These are phyloP conservation scores for Erodium maritimum DNA, from an alignment of 345 rosid genomes.

Conservation along the genomic window DNA sequence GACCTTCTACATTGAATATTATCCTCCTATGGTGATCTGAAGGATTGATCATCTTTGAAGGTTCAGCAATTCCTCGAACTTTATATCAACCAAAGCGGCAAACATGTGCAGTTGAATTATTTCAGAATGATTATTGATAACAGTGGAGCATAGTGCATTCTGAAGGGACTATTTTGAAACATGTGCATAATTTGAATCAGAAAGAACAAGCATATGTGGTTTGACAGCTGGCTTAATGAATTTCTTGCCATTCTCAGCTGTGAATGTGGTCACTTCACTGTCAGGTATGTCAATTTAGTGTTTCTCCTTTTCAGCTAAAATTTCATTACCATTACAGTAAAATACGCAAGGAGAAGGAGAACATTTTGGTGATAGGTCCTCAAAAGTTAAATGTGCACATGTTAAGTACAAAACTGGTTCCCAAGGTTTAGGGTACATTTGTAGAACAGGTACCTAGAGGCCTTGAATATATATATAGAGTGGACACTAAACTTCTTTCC, in stretches of 20 bases:
- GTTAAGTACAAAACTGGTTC: constrained; percentile 20
- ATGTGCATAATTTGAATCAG: too few relatives aligned
- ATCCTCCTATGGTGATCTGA: too few relatives aligned
- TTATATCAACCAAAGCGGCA: too few relatives aligned
- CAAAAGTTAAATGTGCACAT: neutral
- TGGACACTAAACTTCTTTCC: constrained; percentile 12
- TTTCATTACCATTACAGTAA: neutral
- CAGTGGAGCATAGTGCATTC: too few relatives aligned
- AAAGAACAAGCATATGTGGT: neutral
- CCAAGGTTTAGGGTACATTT: neutral
- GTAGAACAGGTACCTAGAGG: constrained; percentile 8
- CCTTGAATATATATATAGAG: constrained; percentile 8
- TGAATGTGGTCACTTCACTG: too few relatives aligned
- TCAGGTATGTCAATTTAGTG: neutral
- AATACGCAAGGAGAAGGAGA: neutral
- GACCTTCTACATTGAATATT: too few relatives aligned
- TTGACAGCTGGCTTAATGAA: neutral
- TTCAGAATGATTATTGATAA: too few relatives aligned
- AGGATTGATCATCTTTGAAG: too few relatives aligned
- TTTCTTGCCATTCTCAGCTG: too few relatives aligned
- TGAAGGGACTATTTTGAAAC: too few relatives aligned
- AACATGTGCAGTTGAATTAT: too few relatives aligned
- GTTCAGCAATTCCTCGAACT: too few relatives aligned
- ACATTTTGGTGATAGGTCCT: neutral
- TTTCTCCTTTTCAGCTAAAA: neutral